Evolutionary conservation across 345 rosid species (phyloP).

Genomic region (Streptanthus diversifolius): DNA sequence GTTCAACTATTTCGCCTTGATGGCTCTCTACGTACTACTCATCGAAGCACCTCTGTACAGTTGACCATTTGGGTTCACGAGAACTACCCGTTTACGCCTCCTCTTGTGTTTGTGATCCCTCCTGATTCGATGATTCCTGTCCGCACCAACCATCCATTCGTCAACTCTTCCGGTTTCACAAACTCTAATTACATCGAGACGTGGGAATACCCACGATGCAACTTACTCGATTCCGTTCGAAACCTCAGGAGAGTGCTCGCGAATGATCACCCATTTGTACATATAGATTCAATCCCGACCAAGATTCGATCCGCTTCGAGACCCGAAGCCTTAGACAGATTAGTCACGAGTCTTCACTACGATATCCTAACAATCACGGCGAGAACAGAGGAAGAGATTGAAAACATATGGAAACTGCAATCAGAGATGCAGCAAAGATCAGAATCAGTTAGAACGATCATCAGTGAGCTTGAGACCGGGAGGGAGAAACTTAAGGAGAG

Average conservation of each 20-base stretch:
- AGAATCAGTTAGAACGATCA: neutral
- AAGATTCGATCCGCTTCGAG: constrained; percentile 38
- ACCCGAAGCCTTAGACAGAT: constrained; percentile 65
- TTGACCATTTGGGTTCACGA: constrained; percentile 70
- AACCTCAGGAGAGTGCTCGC: constrained; percentile 50
- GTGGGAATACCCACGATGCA: constrained; percentile 53
- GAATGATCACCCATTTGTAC: constrained; percentile 51
- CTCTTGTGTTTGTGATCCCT: constrained; percentile 45
- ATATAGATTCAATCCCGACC: constrained; percentile 21
- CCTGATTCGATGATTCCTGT: constrained; percentile 16
- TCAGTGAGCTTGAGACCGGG: constrained; percentile 43
- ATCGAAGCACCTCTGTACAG: constrained; percentile 8
- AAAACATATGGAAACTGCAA: constrained; percentile 38
- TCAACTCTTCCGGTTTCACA: constrained; percentile 47
- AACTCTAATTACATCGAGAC: constrained; percentile 45
- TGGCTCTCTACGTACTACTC: constrained; percentile 40
- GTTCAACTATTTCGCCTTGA: constrained; percentile 46
- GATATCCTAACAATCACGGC: constrained; percentile 36
- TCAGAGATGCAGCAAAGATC: constrained; percentile 36
- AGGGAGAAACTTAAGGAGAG: constrained; percentile 33
- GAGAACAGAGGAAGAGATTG: constrained; percentile 39
- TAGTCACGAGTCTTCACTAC: constrained; percentile 53
- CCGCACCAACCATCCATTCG: constrained; percentile 57
- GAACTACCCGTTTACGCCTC: constrained; percentile 55
- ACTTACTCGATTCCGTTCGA: constrained; percentile 41